These are phyloP conservation scores for Xylariaceae sp. DNA, from an alignment of 2,329 filamentous ascomycete species.

Conservation along the genomic window DNA sequence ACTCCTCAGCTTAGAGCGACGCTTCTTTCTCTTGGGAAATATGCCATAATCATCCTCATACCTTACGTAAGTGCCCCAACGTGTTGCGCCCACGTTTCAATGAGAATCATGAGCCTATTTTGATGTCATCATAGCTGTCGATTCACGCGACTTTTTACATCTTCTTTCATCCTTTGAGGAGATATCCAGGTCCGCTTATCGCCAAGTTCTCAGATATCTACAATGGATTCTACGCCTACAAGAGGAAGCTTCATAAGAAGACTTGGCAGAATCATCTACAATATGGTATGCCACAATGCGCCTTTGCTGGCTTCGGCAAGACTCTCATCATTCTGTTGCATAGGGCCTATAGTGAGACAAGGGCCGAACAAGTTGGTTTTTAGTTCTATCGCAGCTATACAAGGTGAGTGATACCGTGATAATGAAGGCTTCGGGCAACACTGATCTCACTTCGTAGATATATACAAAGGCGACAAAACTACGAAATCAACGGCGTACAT, in stretches of 20 bases:
- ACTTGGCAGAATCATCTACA: not conserved
- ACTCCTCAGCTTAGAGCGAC: too few species aligned
- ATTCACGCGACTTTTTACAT: not conserved
- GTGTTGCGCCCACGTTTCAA: too few species aligned
- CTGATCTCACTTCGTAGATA: too few species aligned
- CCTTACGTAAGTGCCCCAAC: too few species aligned
- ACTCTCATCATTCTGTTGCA: not conserved
- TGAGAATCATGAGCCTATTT: too few species aligned
- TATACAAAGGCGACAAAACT: not conserved
- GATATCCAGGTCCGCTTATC: not conserved
- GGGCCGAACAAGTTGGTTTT: slow-evolving; percentile 5
- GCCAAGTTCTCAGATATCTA: not conserved
- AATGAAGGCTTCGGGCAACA: not conserved
- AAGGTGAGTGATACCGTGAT: not conserved
- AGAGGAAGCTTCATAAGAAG: not conserved
- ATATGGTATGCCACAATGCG: not conserved
- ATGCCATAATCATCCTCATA: too few species aligned
- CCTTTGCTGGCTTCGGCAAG: not conserved
- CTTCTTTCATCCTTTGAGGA: not conserved
- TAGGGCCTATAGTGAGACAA: slow-evolving; percentile 1
- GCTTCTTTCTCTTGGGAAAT: too few species aligned
- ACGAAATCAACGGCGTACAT: not conserved
- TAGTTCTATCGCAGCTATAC: not conserved
- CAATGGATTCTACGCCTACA: not conserved
- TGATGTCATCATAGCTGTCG: not conserved